Conservation (phyloP, 2,329 filamentous ascomycete genomes). For the Ilyonectria sp. region DNA sequence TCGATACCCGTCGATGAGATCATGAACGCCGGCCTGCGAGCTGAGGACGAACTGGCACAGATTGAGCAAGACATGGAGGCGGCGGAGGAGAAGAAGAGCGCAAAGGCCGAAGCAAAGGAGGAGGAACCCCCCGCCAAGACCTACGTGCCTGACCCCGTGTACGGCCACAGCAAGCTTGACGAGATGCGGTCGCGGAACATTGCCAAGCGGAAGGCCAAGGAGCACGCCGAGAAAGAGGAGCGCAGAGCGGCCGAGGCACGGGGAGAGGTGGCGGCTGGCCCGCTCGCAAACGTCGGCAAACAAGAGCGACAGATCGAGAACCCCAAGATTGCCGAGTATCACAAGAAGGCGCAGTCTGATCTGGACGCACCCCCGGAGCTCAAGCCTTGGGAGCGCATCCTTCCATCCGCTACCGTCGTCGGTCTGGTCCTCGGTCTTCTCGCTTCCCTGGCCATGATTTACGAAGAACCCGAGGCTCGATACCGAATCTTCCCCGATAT, state of each 20-base stretch:
- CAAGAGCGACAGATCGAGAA: slow-evolving; percentile 58
- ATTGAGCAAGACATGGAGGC: slow-evolving; percentile 60
- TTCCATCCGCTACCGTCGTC: slow-evolving; percentile 67
- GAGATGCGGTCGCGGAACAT: slow-evolving; percentile 68
- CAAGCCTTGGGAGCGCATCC: slow-evolving; percentile 65
- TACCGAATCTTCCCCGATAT: slow-evolving; percentile 73
- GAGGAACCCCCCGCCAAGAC: slow-evolving; percentile 39
- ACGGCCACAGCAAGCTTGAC: slow-evolving; percentile 72
- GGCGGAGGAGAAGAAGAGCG: slow-evolving; percentile 38
- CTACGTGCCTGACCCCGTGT: slow-evolving; percentile 64
- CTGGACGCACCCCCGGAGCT: slow-evolving; percentile 68
- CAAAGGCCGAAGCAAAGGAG: slow-evolving; percentile 41
- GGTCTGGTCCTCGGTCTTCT: slow-evolving; percentile 61
- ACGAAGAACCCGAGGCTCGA: slow-evolving; percentile 66
- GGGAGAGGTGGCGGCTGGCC: slow-evolving; percentile 54
- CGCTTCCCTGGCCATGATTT: slow-evolving; percentile 62
- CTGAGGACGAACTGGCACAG: slow-evolving; percentile 73
- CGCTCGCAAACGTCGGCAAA: slow-evolving; percentile 58
- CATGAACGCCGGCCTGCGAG: slow-evolving; percentile 72
- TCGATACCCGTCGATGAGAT: slow-evolving; percentile 72
- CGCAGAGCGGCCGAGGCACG: slow-evolving; percentile 59
- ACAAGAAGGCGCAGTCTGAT: slow-evolving; percentile 64
- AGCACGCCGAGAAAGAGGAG: slow-evolving; percentile 60
- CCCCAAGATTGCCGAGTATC: slow-evolving; percentile 56
- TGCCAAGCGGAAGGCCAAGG: slow-evolving; percentile 64